Conservation (phyloP, 441 rosid genomes). For the Gossypium schwendimanii region DNA sequence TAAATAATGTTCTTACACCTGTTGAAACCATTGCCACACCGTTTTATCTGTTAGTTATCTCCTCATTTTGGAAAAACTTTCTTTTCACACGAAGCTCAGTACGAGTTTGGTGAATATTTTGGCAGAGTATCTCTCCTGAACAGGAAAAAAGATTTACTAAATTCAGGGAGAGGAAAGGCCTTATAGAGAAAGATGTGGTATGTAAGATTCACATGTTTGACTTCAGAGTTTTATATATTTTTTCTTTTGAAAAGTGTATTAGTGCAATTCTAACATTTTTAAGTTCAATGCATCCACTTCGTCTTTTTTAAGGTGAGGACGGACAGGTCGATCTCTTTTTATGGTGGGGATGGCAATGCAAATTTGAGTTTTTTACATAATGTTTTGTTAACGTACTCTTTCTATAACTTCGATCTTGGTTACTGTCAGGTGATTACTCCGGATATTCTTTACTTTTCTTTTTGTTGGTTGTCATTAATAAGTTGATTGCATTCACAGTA, state of each 20-base stretch:
- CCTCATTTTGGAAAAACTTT: not conserved
- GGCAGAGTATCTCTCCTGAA: slow-evolving; percentile 77
- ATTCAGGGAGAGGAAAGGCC: slow-evolving; percentile 91
- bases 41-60: not conserved
- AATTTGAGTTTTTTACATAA: slow-evolving; percentile 71
- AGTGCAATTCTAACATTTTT: slow-evolving; percentile 3
- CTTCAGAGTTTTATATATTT: slow-evolving; percentile 2
- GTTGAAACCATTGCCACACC: not conserved
- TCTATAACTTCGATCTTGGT: slow-evolving; percentile 96
- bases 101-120: slow-evolving; percentile 8
- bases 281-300: slow-evolving; percentile 2
- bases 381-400: slow-evolving; percentile 83
- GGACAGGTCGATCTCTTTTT: slow-evolving; percentile 72
- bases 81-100: slow-evolving; percentile 19
- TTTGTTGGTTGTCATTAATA: not conserved
- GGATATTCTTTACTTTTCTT: not conserved
- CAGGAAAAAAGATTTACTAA: slow-evolving; percentile 92
- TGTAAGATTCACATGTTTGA: slow-evolving; percentile 22
- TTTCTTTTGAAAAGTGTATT: slow-evolving; percentile 4
- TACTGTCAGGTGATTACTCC: slow-evolving; percentile 79
- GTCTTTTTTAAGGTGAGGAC: slow-evolving; percentile 73
- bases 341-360: slow-evolving; percentile 88
- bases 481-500: not conserved
- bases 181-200: slow-evolving; percentile 95
- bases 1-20: not conserved